Conservation (phyloP, 805 yeast species). For the Lipomyces japonicus region DNA sequence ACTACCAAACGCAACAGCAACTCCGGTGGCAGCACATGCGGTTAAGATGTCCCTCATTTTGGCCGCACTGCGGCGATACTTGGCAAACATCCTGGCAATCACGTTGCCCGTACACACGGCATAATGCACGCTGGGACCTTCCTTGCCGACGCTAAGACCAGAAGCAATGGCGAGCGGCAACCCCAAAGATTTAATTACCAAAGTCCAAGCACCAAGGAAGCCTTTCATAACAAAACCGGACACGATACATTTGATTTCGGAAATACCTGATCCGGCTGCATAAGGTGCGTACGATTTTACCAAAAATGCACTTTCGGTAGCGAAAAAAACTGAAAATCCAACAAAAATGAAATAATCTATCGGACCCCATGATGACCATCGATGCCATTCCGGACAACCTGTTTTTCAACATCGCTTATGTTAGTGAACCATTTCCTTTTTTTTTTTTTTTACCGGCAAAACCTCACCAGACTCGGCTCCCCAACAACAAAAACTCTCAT, state of each 20-base stretch:
- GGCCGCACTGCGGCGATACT: conserved; percentile 38
- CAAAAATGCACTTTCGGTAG: conserved; percentile 59
- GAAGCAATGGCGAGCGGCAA: conserved; percentile 89
- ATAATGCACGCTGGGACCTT: conserved; percentile 97
- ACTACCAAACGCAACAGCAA: conserved; percentile 95
- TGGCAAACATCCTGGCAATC: conserved; percentile 53
- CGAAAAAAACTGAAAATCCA: conserved; percentile 55
- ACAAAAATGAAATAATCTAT: conserved; percentile 56
- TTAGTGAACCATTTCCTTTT: no score
- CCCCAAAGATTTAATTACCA: conserved; percentile 70
- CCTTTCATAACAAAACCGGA: conserved; percentile 81
- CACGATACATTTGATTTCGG: conserved; percentile 92
- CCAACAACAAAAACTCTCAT: conserved; percentile 78
- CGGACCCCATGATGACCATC: conserved; percentile 51
- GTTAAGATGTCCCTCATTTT: conserved; percentile 58
- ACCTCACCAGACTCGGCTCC: conserved; percentile 43
- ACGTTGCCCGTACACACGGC: conserved; percentile 93
- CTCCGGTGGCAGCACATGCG: conserved; percentile 97
- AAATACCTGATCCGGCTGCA: conserved; percentile 97
- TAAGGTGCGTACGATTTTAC: conserved; percentile 71
- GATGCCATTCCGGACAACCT: conserved; percentile 63
- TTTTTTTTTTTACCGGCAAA: no score
- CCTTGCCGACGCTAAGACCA: conserved; percentile 92
- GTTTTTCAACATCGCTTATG: neutral
- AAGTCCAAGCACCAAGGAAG: conserved; percentile 69